These are phyloP conservation scores for Zoysia japonica DNA, from an alignment of 176 grass and related monocot genomes.

Conservation along the genomic window DNA sequence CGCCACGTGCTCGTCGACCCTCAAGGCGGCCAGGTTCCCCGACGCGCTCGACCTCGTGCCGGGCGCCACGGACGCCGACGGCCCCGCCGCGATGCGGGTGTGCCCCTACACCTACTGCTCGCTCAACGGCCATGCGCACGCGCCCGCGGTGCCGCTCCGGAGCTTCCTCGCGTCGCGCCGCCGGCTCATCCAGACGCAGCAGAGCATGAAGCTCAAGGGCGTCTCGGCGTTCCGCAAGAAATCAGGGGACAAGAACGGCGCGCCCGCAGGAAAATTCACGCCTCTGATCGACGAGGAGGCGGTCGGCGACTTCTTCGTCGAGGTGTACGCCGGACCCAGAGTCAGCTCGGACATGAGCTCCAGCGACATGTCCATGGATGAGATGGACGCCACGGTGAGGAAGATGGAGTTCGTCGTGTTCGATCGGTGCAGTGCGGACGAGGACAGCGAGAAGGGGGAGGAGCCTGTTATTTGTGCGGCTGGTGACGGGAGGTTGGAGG, in stretches of 20 bases:
- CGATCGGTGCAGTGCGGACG: constrained; percentile 49
- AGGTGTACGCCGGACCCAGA: constrained; percentile 66
- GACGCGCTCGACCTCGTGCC: constrained; percentile 62
- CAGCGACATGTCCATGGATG: constrained; percentile 80
- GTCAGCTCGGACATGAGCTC: constrained; percentile 41
- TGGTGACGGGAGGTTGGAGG: constrained; percentile 28
- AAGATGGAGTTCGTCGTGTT: constrained; percentile 70
- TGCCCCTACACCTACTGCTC: constrained; percentile 93
- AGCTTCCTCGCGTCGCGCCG: constrained; percentile 74
- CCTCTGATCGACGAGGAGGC: constrained; percentile 73
- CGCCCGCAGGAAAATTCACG: constrained; percentile 34
- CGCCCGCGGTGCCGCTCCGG: constrained; percentile 68
- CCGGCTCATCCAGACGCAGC: constrained; percentile 80
- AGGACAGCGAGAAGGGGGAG: neutral
- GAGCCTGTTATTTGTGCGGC: neutral
- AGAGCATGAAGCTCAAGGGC: constrained; percentile 88
- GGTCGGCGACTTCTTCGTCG: constrained; percentile 74
- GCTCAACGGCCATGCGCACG: constrained; percentile 73
- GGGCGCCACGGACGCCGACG: constrained; percentile 55
- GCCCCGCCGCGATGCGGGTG: constrained; percentile 57
- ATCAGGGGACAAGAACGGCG: constrained; percentile 21
- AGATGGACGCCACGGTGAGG: constrained; percentile 63
- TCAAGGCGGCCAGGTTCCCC: constrained; percentile 79
- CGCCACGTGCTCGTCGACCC: constrained; percentile 80
- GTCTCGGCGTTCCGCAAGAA: constrained; percentile 62